Conservation (phyloP, 306 rosid species). For the Oxytropis ochrocephala region DNA sequence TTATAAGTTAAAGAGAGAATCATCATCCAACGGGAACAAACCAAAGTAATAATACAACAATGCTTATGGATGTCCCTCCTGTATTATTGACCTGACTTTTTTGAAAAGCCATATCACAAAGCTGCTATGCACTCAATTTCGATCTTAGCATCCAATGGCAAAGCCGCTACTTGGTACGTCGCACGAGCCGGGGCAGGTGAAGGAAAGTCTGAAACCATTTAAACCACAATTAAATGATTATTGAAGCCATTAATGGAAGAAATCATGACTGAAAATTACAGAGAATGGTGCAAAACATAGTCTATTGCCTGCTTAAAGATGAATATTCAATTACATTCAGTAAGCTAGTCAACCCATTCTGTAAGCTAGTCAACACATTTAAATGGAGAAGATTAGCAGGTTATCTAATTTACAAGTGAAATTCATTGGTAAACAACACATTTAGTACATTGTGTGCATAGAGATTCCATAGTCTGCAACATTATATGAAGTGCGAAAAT, state of each 20-base stretch:
- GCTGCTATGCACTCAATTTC: conserved; percentile 94
- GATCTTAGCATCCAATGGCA: conserved; percentile 90
- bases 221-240: background rate
- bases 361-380: no score
- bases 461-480: background rate
- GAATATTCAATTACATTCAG: background rate
- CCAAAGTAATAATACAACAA: conserved; percentile 11
- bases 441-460: background rate
- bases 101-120: conserved; percentile 27
- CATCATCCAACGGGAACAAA: conserved; percentile 9
- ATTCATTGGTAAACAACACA: background rate
- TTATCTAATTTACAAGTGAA: background rate
- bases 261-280: background rate
- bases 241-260: background rate
- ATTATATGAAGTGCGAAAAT: background rate
- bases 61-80: conserved; percentile 18
- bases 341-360: no score
- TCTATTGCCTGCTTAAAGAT: background rate
- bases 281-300: background rate
- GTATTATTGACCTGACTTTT: conserved; percentile 32
- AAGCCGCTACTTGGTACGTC: conserved; percentile 81
- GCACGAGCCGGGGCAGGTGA: conserved; percentile 89
- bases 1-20: background rate
- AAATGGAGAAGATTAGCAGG: background rate
- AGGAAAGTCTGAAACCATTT: conserved; percentile 54